phyloP scores from a whole-genome alignment of 768 basidiomycete species.

The Gloeophyllum trabeum region DNA sequence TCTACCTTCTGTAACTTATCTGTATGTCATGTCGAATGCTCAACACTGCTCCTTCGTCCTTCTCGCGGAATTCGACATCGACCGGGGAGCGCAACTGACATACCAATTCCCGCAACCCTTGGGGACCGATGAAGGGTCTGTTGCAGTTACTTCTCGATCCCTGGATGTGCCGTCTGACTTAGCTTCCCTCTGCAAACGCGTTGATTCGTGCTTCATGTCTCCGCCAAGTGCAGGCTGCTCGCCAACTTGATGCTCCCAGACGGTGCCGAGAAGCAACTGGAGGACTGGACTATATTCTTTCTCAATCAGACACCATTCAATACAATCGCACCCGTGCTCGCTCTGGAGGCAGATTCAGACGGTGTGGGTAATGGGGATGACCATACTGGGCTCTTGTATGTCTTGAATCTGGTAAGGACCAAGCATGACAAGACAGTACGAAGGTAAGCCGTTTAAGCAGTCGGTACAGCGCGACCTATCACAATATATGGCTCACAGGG shows the following conservation, averaged over 20 bases:
- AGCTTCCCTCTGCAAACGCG: too few species aligned
- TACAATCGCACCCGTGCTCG: conserved; percentile 73
- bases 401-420: conserved; percentile 83
- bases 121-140: conserved; percentile 90
- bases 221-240: conserved; percentile 48
- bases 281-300: conserved; percentile 99
- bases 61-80: conserved; percentile 98
- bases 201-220: too few species aligned
- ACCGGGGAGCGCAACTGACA: conserved; percentile 84
- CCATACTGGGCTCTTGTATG: conserved; percentile 60
- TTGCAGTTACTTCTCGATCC: conserved; percentile 4
- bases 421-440: conserved; percentile 80
- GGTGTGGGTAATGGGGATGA: conserved; percentile 15
- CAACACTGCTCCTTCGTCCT: conserved; percentile 88
- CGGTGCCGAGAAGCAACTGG: conserved; percentile 87
- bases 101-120: conserved; percentile 95
- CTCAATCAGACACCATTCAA: conserved; percentile 90
- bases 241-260: conserved; percentile 99
- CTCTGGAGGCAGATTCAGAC: conserved; percentile 38
- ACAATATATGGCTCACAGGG: too few species aligned
- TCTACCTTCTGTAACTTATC: too few species aligned
- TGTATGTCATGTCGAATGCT: conserved; percentile 30
- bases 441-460: conserved; percentile 39
- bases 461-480: too few species aligned
- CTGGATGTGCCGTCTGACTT: too few species aligned